phyloP scores from a whole-genome alignment of 441 rosid species.

The Corymbia calophylla region DNA sequence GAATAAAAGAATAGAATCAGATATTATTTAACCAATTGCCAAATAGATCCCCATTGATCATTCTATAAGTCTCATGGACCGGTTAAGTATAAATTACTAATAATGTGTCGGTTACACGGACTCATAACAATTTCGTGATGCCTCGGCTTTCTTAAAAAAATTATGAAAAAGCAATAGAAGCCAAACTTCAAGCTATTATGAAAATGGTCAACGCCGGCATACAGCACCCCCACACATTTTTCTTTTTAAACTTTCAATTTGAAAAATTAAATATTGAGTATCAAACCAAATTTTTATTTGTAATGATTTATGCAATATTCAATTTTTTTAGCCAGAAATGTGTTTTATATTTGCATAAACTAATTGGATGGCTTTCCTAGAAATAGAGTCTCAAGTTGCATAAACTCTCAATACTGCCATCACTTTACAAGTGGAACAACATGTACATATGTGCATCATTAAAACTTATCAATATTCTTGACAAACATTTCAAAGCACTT shows the following conservation, averaged over 20 bases:
- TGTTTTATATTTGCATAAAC: accelerated
- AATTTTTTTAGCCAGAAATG: background rate
- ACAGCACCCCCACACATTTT: background rate
- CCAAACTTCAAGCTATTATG: background rate
- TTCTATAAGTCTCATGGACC: accelerated
- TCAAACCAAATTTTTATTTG: background rate
- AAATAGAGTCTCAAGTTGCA: background rate
- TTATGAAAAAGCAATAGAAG: background rate
- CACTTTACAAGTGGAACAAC: background rate
- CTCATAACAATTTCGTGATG: background rate
- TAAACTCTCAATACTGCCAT: background rate
- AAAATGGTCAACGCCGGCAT: background rate
- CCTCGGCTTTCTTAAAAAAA: background rate
- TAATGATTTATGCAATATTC: background rate
- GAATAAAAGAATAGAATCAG: too few species aligned
- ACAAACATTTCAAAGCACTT: background rate
- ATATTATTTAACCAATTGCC: too few species aligned
- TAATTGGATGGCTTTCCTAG: background rate
- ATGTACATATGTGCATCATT: background rate
- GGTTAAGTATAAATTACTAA: background rate
- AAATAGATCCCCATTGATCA: background rate
- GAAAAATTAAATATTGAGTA: background rate
- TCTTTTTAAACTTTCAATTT: background rate
- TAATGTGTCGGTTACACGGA: accelerated
- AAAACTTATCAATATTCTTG: background rate